Evolutionary conservation across 2,329 filamentous ascomycete genomes (phyloP), one percentile per base, ranked within the genome.

Genomic region (Xylariaceae sp.): DNA sequence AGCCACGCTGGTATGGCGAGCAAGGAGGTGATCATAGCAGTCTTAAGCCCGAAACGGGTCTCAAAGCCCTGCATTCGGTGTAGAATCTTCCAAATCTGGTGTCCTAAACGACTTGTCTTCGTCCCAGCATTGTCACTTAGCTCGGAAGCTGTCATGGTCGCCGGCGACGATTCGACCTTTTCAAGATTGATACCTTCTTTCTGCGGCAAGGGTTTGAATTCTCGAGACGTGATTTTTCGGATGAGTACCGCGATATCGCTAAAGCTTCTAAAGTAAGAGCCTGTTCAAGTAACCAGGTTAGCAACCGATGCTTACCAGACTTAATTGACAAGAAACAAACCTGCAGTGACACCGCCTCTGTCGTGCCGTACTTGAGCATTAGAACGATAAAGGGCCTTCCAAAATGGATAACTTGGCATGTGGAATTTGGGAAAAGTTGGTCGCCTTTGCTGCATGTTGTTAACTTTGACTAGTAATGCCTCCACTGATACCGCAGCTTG

Each of bases 291-390:
- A n/a, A 53, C 40, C n/a, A 30, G 34, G n/a, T n/a, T n/a, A n/a
- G n/a, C n/a, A n/a, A n/a, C n/a, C n/a, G n/a, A n/a, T n/a, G n/a
- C n/a, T 30, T 42, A 13, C n/a, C 36, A 31, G 30, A 32, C 12
- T 7, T 16, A 17, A 3, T 28, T 2, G 16, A 28, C 9, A 16
- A 34, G 26, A n/a, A 15, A 16, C 39, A 12, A 8, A 54, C 73
- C 73, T 4, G 75, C 76, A 4, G 76, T 78, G 16, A 78, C 65
- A 18, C 76, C 76, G 15, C 78, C 77, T 45, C 76, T 66, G 51
- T 81, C 78, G 48, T 81, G 78, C 24, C 76, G 65, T 4, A 80
- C 76, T 48, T 79, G 75, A 3, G 70, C 65, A 51, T 79, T 80
- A 4, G 72, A 71, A 26, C 76, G 64, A 48, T 76, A 69, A 2